phyloP scores from a whole-genome alignment of 495 filamentous ascomycete genomes.

The Talaromyces trachyspermus region DNA sequence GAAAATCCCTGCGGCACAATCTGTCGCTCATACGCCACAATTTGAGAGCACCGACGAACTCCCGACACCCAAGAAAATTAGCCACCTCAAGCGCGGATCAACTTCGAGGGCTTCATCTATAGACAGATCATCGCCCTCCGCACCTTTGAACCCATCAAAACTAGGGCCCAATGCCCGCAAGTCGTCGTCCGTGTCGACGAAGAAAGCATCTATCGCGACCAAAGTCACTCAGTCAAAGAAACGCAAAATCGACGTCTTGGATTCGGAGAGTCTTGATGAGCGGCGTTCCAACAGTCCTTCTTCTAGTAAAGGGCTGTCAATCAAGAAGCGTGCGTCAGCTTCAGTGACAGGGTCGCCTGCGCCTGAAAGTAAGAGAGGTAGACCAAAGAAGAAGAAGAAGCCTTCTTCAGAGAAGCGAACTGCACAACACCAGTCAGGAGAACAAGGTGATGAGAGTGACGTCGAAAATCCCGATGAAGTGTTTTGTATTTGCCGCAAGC shows the following conservation, averaged over 20 bases:
- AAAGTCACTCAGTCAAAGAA: slow-evolving; percentile 52
- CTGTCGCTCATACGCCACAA: slow-evolving; percentile 16
- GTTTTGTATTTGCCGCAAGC: slow-evolving; percentile 64
- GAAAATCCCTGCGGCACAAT: slow-evolving; percentile 21
- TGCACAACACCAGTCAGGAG: slow-evolving; percentile 13
- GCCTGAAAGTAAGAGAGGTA: slow-evolving; percentile 31
- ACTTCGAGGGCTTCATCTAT: slow-evolving; percentile 26
- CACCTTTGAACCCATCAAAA: slow-evolving; percentile 30
- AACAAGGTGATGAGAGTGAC: slow-evolving; percentile 31
- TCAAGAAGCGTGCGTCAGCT: slow-evolving; percentile 33
- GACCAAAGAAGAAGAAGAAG: slow-evolving; percentile 27
- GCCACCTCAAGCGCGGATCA: slow-evolving; percentile 31
- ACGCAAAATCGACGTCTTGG: slow-evolving; percentile 43
- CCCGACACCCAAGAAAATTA: slow-evolving; percentile 33
- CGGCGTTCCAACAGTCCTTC: slow-evolving; percentile 42
- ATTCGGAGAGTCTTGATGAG: slow-evolving; percentile 37
- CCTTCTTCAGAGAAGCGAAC: slow-evolving; percentile 1
- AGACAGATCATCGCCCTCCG: slow-evolving; percentile 29
- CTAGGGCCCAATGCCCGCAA: slow-evolving; percentile 27
- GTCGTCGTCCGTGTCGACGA: slow-evolving; percentile 29
- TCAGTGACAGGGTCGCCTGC: slow-evolving; percentile 34
- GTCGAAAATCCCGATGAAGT: slow-evolving; percentile 33
- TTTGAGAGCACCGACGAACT: slow-evolving; percentile 29
- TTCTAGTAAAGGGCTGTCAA: slow-evolving; percentile 39
- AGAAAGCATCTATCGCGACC: slow-evolving; percentile 48